A percentile compares a stretch with the other conserved stretches of the same genome.
These are phyloP conservation scores for Mychonastes homosphaera DNA, from an alignment of 139 green algal species.

Conservation along the genomic window DNA sequence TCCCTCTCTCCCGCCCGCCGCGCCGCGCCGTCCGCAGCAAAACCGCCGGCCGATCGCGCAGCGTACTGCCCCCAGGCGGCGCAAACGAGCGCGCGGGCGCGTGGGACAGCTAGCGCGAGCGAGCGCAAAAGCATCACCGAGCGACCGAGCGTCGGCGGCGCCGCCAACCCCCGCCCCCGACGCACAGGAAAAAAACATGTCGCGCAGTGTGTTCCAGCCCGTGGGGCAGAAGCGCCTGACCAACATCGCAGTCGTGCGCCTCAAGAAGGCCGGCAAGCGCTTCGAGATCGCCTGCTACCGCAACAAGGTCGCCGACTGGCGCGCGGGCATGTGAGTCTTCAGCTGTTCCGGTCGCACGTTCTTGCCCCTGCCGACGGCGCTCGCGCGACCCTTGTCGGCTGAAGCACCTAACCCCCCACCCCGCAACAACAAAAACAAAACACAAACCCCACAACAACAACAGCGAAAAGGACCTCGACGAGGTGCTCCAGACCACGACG, in stretches of 20 bases:
- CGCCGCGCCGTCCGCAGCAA: too few species aligned
- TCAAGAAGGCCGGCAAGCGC: constrained; percentile 80
- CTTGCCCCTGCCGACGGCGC: not conserved
- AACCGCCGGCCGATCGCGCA: too few species aligned
- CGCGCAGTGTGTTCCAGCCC: not conserved
- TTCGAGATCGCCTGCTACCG: constrained; percentile 99
- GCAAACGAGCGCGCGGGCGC: too few species aligned
- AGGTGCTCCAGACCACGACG: constrained; percentile 91
- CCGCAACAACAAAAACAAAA: not conserved
- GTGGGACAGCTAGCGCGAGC: too few species aligned
- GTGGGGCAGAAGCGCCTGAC: constrained; percentile 96
- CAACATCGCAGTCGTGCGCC: constrained; percentile 90
- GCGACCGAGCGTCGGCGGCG: too few species aligned
- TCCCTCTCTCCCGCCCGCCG: too few species aligned
- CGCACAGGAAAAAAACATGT: too few species aligned
- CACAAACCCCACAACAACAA: not conserved
- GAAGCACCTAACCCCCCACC: not conserved
- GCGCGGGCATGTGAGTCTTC: constrained; percentile 64
- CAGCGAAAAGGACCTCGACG: constrained; percentile 95
- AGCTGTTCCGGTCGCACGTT: not conserved
- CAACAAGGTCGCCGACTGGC: constrained; percentile 93
- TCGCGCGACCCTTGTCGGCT: not conserved
- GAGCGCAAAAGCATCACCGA: too few species aligned
- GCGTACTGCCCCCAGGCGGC: too few species aligned
- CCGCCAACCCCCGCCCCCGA: too few species aligned